phyloP scores from a whole-genome alignment of 1,139 yeast species.

The Taphrina communis region DNA sequence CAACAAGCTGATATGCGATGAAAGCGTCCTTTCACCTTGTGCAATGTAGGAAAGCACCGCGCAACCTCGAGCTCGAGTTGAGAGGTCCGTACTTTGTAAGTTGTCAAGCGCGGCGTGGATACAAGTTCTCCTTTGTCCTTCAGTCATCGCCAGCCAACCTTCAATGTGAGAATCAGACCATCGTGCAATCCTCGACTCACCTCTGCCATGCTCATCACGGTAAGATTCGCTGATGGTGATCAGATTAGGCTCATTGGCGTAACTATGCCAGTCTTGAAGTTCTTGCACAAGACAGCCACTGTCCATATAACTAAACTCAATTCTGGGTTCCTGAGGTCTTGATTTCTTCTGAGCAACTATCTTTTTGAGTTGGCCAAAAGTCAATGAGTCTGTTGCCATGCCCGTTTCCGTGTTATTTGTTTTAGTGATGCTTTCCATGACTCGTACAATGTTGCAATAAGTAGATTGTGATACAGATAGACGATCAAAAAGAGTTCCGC shows the following conservation, averaged over 20 bases:
- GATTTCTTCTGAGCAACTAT: background rate
- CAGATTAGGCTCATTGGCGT: slow-evolving; percentile 47
- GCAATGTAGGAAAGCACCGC: slow-evolving; percentile 53
- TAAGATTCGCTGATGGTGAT: background rate
- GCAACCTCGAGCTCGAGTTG: slow-evolving; percentile 44
- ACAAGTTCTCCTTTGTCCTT: background rate
- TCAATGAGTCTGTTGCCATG: slow-evolving; percentile 33
- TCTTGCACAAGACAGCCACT: slow-evolving; percentile 48
- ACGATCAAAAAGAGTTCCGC: background rate
- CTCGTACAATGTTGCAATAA: background rate
- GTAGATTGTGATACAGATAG: background rate
- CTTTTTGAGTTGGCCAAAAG: slow-evolving; percentile 29
- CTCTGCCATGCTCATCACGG: slow-evolving; percentile 4
- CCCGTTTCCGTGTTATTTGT: background rate
- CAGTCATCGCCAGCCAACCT: slow-evolving; percentile 16
- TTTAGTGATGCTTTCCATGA: background rate
- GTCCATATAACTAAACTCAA: slow-evolving; percentile 49
- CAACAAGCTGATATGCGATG: background rate
- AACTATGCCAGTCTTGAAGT: slow-evolving; percentile 53
- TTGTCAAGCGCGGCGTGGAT: slow-evolving; percentile 12
- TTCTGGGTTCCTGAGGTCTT: slow-evolving; percentile 45
- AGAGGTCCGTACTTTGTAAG: slow-evolving; percentile 38
- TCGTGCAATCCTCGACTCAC: background rate
- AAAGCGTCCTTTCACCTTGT: slow-evolving; percentile 35
- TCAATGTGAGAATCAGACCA: background rate